Conservation (phyloP, 2,329 filamentous ascomycete genomes). For the Hypoxylon sp. region DNA sequence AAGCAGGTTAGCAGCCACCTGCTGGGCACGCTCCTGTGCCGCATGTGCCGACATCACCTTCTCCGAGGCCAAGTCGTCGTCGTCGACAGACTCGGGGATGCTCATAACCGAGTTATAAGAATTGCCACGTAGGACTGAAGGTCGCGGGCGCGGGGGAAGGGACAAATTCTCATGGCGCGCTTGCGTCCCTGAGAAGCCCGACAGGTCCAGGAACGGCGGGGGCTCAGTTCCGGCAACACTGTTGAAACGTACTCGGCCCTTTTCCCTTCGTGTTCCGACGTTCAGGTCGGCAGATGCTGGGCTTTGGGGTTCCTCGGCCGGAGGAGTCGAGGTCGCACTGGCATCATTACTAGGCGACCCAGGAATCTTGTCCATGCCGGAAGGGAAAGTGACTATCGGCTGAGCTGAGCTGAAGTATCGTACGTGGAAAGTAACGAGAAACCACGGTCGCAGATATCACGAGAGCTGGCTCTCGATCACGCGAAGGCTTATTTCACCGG, state of each 20-base stretch:
- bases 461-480: slow-evolving; percentile 10
- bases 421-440: slow-evolving; percentile 23
- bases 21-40: slow-evolving; percentile 58
- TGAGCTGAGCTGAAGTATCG: neutral
- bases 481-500: slow-evolving; percentile 16
- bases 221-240: slow-evolving; percentile 56
- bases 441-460: slow-evolving; percentile 5
- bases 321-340: slow-evolving; percentile 36
- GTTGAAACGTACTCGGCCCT: slow-evolving; percentile 62
- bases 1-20: slow-evolving; percentile 56
- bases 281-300: slow-evolving; percentile 33
- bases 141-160: slow-evolving; percentile 50
- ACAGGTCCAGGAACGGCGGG: slow-evolving; percentile 42
- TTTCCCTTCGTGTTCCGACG: slow-evolving; percentile 54
- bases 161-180: slow-evolving; percentile 29
- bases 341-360: slow-evolving; percentile 34
- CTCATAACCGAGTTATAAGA: slow-evolving; percentile 55
- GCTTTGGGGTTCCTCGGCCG: slow-evolving; percentile 34
- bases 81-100: slow-evolving; percentile 46
- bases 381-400: slow-evolving; percentile 17
- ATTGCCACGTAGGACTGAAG: slow-evolving; percentile 58
- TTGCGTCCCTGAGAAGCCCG: slow-evolving; percentile 24
- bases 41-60: slow-evolving; percentile 54
- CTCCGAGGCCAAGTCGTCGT: slow-evolving; percentile 43
- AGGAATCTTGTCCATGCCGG: slow-evolving; percentile 39